Base-by-base conservation (phyloP, 768 basidiomycete genomes). In the Rickenella mellea region DNA sequence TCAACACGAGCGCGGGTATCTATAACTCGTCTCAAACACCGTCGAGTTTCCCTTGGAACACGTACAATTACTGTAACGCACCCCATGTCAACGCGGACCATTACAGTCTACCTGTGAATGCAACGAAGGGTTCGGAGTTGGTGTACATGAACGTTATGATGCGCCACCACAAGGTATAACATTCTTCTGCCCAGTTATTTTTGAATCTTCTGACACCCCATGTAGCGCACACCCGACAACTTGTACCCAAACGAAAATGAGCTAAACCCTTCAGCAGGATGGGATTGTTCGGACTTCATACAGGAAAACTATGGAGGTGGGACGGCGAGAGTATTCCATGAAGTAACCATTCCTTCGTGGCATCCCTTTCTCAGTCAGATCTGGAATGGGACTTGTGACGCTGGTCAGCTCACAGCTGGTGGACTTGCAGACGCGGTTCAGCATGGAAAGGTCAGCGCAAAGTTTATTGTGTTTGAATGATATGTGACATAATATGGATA, bases 41-140 rank as follows among this genome's bases (percentile, higher is more conserved):
- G 8, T 41, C 42, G 1, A 27, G 47, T 33, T 50, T 65, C 9
- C 65, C 69, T 0, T 72, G 71, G 71, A 64, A 71, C 54, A 73
- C 69, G 21, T 71, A 73, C 57, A 73, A 73, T 40, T 73, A 71
- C 43, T 73, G 71, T 55, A 73, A 73, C 39, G 71, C 71, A 0
- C 68, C 71, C 0, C 71, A 68, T 41, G 62, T 70, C 45, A 68
- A 65, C 41, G 51, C 57, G 5, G 53, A 49, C 27, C 64, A 70
- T 45, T 73, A 71, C 40, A 31, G 41, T 4, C 24, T 42, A 15
- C 69, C 66, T 2, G 38, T 44, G n/a, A 42, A 53, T 26, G 48
- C 49, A 26, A 26, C 41, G 1, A 47, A 54, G 14, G 51, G 39
- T n/a, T 62, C 60, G 1, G 54, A 58, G 29, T 48, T 73, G 8